Evolutionary conservation across 805 yeast species (phyloP).

Genomic region (Suhomyces sp.): DNA sequence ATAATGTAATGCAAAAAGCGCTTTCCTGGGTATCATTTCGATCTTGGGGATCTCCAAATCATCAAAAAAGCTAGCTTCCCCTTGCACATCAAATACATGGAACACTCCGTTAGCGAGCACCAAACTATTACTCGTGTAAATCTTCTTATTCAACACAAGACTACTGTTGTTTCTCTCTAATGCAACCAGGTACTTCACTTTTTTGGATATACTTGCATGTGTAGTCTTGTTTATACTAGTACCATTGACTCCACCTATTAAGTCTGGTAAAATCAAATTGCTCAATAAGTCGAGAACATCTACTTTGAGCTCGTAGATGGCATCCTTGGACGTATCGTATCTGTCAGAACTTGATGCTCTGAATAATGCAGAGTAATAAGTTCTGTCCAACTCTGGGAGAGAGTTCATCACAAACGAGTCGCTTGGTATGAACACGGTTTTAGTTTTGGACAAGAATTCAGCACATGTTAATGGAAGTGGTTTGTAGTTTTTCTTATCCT

Average conservation of each 20-base stretch:
- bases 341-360: conserved; percentile 8
- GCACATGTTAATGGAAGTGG: too few relatives aligned
- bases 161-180: conserved; percentile 9
- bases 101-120: conserved; percentile 34
- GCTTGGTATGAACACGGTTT: too few relatives aligned
- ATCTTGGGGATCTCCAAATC: conserved; percentile 21
- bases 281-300: conserved; percentile 30
- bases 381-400: conserved; percentile 40
- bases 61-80: conserved; percentile 19
- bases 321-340: conserved; percentile 28
- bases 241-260: conserved; percentile 32
- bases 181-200: conserved; percentile 14
- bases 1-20: conserved; percentile 45
- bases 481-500: conserved; percentile 15
- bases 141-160: conserved; percentile 20
- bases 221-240: conserved; percentile 18
- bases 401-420: too few relatives aligned
- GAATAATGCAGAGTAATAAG: conserved; percentile 22
- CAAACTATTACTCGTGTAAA: conserved; percentile 16
- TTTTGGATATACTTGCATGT: conserved; percentile 11
- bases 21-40: conserved; percentile 33
- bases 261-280: conserved; percentile 24
- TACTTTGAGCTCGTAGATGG: conserved; percentile 27
- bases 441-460: conserved; percentile 22
- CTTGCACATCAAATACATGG: conserved; percentile 26